Evolutionary conservation across 106 monocot species (phyloP), one percentile per base, ranked within the genome.

Genomic region (Gastrodia elata): DNA sequence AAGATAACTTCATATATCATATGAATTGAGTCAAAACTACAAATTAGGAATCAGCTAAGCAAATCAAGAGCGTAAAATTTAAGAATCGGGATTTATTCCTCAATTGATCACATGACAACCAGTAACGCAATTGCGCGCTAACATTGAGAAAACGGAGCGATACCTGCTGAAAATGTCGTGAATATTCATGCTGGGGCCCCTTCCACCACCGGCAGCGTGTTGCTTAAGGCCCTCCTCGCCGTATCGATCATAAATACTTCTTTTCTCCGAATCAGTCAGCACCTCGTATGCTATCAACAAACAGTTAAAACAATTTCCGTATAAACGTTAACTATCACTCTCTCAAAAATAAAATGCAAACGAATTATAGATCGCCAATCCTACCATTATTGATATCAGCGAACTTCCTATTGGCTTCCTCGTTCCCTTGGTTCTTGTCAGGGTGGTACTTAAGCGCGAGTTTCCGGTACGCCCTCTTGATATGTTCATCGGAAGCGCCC

Each of bases 361-460:
- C 28, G 69, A 27, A 38, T 72, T 16, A 27, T 14, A 30, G 30
- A 68, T 67, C 36, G 24, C 20, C 8, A 5, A 6, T 14, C 59
- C 8, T 38, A 6, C 34, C 35, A n/a, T 59, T 8, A 14, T 75
- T 96, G 77, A 96, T 96, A 40, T 96, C 96, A 1, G 92, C 84
- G 39, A 97, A 97, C 55, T 70, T 82, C 85, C 90, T 87, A 74
- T 84, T 92, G 8, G 96, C 92, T 79, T 92, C 96, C 74, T 92
- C 96, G 70, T 92, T 92, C 25, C 90, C 89, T 44, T 82, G 87
- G 71, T 96, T 92, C 84, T 92, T 92, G 39, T 96, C 96, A 38
- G 96, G 96, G 72, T 96, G 96, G 67, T 96, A 96, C 83, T 92
- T 89, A 72, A 92, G 74, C 14, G 96, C 96, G 57, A 96, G 88